Evolutionary conservation across 106 monocot species (phyloP).

Genomic region (Narthecium ossifragum): DNA sequence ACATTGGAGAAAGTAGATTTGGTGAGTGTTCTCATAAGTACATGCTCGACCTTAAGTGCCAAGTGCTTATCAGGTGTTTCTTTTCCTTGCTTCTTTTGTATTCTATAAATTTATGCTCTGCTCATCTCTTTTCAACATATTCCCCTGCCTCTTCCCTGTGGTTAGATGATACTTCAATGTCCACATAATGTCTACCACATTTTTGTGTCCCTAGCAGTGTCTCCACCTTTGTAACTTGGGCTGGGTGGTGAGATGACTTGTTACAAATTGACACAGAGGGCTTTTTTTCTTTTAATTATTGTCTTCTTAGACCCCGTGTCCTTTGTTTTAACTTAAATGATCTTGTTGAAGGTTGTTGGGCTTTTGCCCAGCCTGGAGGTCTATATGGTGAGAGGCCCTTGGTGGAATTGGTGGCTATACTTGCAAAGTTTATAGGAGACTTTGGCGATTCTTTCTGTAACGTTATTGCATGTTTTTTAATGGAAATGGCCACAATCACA

Average conservation of each 20-base stretch:
- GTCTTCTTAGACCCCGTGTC: conserved; percentile 23
- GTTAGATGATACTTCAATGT: too few relatives aligned
- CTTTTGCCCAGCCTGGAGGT: conserved; percentile 83
- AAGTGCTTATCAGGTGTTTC: too few relatives aligned
- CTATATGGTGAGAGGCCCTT: conserved; percentile 77
- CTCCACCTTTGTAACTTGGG: background rate
- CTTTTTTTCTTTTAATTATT: conserved; percentile 2
- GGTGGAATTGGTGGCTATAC: conserved; percentile 95
- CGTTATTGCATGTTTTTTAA: conserved; percentile 70
- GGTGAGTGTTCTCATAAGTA: too few relatives aligned
- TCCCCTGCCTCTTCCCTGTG: too few relatives aligned
- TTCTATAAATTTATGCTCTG: too few relatives aligned
- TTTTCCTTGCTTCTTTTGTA: too few relatives aligned
- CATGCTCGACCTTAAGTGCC: too few relatives aligned
- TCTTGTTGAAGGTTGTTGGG: conserved; percentile 99
- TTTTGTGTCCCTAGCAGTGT: too few relatives aligned
- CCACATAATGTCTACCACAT: too few relatives aligned
- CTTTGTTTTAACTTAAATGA: conserved; percentile 83
- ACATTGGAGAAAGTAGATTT: too few relatives aligned
- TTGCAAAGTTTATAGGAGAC: conserved; percentile 62
- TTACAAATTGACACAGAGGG: background rate
- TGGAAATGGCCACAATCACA: conserved; percentile 71
- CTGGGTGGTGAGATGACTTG: background rate
- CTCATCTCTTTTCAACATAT: too few relatives aligned
- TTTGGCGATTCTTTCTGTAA: conserved; percentile 92